Evolutionary conservation across 2,329 filamentous ascomycete species (phyloP).

Genomic region (Hirsutella thompsonii): DNA sequence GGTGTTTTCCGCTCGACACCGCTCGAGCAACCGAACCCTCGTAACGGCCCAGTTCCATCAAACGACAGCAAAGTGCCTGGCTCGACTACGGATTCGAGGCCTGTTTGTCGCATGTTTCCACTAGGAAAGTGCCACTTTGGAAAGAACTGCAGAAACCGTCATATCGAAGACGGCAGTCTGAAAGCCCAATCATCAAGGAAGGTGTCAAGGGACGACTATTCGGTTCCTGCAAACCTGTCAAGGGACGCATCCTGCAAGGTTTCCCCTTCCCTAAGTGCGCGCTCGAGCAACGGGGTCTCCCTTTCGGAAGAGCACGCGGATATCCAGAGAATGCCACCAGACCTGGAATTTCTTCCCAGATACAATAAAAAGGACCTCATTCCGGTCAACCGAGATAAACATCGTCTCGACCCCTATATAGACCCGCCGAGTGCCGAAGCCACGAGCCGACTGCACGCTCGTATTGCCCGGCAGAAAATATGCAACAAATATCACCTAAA

Average conservation of each 20-base stretch:
- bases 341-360: background rate
- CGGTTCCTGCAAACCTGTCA: too few species aligned
- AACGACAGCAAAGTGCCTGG: background rate
- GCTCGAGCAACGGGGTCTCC: background rate
- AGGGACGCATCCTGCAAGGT: too few species aligned
- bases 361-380: background rate
- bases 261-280: background rate
- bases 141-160: background rate
- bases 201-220: too few species aligned
- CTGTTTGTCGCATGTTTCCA: background rate
- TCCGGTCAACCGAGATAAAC: background rate
- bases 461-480: background rate
- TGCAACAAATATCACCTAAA: background rate
- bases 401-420: background rate
- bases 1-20: background rate
- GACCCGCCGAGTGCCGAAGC: background rate
- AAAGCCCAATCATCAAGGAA: background rate
- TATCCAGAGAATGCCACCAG: background rate
- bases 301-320: background rate
- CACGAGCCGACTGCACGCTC: background rate
- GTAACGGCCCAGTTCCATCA: background rate
- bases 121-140: background rate
- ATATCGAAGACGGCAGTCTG: background rate
- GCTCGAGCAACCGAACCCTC: background rate
- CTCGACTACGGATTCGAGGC: background rate